Conservation (phyloP, 495 filamentous ascomycete species). For the Hypoxylon fragiforme region DNA sequence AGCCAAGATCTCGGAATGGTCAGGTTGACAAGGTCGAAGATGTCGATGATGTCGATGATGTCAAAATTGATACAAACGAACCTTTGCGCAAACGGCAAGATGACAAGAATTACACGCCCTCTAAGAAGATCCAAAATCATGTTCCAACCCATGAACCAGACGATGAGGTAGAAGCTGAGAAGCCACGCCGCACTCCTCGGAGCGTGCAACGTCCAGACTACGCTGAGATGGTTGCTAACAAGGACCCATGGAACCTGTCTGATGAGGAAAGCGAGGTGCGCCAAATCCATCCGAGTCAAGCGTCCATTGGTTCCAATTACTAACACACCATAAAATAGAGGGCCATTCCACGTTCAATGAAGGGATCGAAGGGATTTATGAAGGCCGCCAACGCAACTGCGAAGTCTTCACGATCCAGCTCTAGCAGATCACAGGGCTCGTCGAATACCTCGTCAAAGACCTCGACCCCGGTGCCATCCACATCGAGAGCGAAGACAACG, state of each 20-base stretch:
- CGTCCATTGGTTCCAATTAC: neutral
- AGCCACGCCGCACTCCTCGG: conserved; percentile 31
- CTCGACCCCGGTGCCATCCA: conserved; percentile 21
- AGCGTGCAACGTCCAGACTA: conserved; percentile 36
- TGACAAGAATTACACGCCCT: conserved; percentile 27
- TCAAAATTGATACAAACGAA: too few species aligned
- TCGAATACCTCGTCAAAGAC: conserved; percentile 20
- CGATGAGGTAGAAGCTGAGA: conserved; percentile 20
- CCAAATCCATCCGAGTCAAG: neutral
- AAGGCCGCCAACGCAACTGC: neutral
- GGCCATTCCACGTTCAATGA: conserved; percentile 17
- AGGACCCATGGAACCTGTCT: conserved; percentile 34
- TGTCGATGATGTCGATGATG: conserved; percentile 1
- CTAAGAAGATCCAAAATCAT: conserved; percentile 6
- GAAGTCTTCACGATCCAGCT: conserved; percentile 10
- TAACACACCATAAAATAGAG: conserved; percentile 13
- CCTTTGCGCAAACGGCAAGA: conserved; percentile 15
- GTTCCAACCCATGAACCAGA: conserved; percentile 13
- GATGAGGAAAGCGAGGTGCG: conserved; percentile 32
- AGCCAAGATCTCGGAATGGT: conserved; percentile 16
- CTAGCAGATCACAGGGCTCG: conserved; percentile 17
- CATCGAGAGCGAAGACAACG: conserved; percentile 20
- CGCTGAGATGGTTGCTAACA: conserved; percentile 35
- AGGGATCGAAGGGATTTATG: too few species aligned
- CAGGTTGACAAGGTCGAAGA: conserved; percentile 4